phyloP scores from a whole-genome alignment of 2,329 filamentous ascomycete genomes.

The Colletotrichum echinochloae region DNA sequence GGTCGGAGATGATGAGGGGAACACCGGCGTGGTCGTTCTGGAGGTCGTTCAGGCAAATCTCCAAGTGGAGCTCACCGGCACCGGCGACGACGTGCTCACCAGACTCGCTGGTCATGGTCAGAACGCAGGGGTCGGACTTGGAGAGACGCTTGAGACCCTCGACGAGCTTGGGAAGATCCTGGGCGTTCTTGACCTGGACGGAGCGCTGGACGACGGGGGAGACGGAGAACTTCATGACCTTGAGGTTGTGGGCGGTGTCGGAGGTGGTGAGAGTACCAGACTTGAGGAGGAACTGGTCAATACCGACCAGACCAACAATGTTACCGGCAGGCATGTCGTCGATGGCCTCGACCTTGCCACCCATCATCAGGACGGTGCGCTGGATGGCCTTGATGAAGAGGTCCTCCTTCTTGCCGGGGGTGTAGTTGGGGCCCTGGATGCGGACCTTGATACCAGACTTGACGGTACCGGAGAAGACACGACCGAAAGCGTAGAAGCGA shows the following conservation, averaged over 20 bases:
- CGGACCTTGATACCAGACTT: slow-evolving; percentile 98
- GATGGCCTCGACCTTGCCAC: slow-evolving; percentile 98
- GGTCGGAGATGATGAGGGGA: slow-evolving; percentile 96
- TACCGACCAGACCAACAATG: slow-evolving; percentile 99
- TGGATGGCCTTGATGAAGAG: slow-evolving; percentile 99
- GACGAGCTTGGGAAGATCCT: slow-evolving; percentile 99
- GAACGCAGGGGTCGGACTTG: slow-evolving; percentile 99
- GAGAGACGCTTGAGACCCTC: slow-evolving; percentile 99
- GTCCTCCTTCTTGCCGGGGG: slow-evolving; percentile 98
- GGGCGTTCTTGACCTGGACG: slow-evolving; percentile 99
- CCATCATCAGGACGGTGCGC: slow-evolving; percentile 99
- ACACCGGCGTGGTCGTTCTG: slow-evolving; percentile 99
- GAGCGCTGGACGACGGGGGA: slow-evolving; percentile 98
- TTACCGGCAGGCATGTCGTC: slow-evolving; percentile 99
- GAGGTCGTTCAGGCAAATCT: slow-evolving; percentile 99
- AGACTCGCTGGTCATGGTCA: slow-evolving; percentile 88
- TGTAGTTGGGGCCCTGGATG: slow-evolving; percentile 99
- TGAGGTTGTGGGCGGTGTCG: slow-evolving; percentile 99
- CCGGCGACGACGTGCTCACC: slow-evolving; percentile 99
- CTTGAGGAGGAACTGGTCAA: slow-evolving; percentile 99
- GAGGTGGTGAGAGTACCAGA: slow-evolving; percentile 98
- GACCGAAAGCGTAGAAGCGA: slow-evolving; percentile 99
- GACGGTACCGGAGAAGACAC: slow-evolving; percentile 99
- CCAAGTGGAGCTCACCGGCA: slow-evolving; percentile 98
- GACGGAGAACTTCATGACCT: slow-evolving; percentile 99